Percentiles rank a stretch among this genome's conserved stretches.
These are phyloP conservation scores for Astragalus membranaceus DNA, from an alignment of 306 rosid genomes.

Conservation along the genomic window DNA sequence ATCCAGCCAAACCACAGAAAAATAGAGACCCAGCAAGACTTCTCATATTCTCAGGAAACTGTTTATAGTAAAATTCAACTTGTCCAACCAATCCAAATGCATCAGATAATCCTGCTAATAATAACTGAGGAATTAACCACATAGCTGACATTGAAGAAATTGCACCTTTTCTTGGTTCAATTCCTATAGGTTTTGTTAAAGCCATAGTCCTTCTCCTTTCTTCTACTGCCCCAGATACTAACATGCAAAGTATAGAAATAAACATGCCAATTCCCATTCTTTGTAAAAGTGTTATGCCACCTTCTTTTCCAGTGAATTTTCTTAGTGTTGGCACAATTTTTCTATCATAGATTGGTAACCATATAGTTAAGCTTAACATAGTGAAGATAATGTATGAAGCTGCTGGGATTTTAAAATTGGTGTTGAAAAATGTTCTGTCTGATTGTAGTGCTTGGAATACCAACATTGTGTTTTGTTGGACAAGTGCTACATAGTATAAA, in stretches of 20 bases:
- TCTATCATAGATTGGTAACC: no score
- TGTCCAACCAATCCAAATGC: conserved; percentile 52
- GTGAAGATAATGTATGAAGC: no score
- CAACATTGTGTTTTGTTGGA: conserved; percentile 51
- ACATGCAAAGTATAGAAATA: conserved; percentile 30
- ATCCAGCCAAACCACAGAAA: conserved; percentile 35
- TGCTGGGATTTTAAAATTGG: no score
- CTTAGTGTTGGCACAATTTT: no score
- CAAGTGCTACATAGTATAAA: conserved; percentile 31
- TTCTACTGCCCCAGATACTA: conserved; percentile 60
- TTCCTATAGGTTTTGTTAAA: conserved; percentile 37
- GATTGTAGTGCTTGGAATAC: conserved; percentile 89
- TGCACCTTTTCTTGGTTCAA: no score
- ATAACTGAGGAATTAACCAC: conserved; percentile 75
- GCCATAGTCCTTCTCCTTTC: conserved; percentile 39
- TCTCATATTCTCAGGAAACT: conserved; percentile 92
- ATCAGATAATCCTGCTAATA: conserved; percentile 52
- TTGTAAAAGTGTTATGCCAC: conserved; percentile 75
- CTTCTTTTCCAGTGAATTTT: conserved; percentile 54
- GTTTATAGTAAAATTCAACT: conserved; percentile 80
- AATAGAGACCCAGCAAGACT: conserved; percentile 71
- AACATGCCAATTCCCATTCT: conserved; percentile 75
- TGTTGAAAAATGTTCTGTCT: no score
- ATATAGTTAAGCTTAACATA: no score
- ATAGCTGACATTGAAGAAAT: conserved; percentile 69